These are phyloP conservation scores for Candida odintsovae DNA, from an alignment of 805 yeast species.

Conservation along the genomic window DNA sequence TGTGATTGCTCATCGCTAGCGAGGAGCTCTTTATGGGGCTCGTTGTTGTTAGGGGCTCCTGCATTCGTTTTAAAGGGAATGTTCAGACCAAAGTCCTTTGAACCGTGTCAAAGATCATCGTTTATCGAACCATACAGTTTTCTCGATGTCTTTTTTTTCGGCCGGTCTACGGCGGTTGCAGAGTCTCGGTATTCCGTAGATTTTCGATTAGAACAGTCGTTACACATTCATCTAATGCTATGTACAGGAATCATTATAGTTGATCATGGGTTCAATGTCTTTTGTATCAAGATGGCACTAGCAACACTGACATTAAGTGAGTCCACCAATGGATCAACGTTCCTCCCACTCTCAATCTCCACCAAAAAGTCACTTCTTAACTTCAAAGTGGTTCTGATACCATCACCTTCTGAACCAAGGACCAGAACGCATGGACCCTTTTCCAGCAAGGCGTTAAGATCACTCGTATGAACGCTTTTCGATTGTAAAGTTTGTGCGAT, in stretches of 20 bases:
- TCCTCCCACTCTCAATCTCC: conserved; percentile 28
- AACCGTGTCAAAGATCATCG: too few relatives aligned
- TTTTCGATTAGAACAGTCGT: neutral
- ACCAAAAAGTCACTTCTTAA: conserved; percentile 47
- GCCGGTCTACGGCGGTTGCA: too few relatives aligned
- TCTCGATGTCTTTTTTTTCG: too few relatives aligned
- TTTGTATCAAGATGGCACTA: conserved; percentile 56
- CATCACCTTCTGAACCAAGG: conserved; percentile 82
- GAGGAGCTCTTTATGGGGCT: neutral
- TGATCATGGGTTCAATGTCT: conserved; percentile 7
- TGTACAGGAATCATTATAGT: neutral
- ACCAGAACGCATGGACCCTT: conserved; percentile 62
- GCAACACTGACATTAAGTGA: conserved; percentile 91
- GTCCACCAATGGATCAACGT: conserved; percentile 44
- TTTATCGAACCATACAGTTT: too few relatives aligned
- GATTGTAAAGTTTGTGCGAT: conserved; percentile 24
- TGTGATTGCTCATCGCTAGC: neutral
- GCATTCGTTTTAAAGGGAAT: neutral
- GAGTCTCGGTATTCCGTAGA: too few relatives aligned
- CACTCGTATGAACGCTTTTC: conserved; percentile 33
- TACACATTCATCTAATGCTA: neutral
- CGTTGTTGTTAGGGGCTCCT: neutral
- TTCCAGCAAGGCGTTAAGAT: conserved; percentile 38
- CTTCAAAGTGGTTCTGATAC: conserved; percentile 64
- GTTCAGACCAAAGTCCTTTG: too few relatives aligned